Evolutionary conservation across 768 basidiomycete genomes (phyloP), one percentile per base, ranked within the genome.

Genomic region (Pisolithus marmoratus): DNA sequence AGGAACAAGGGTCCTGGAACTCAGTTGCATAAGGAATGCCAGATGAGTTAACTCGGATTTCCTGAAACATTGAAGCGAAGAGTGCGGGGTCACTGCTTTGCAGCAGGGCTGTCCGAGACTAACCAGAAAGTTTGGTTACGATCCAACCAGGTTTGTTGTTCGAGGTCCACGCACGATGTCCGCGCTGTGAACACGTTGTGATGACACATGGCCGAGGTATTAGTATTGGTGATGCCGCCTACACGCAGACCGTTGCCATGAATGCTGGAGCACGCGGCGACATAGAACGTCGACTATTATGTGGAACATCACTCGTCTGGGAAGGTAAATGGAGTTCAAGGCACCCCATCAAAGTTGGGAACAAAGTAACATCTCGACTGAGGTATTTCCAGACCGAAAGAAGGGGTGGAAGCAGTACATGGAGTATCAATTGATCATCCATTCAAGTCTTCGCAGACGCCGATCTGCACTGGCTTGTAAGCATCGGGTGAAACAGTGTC

Each of bases 11-110:
- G 26, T 69, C 57, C 44, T 48, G 59, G 12, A 69, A 69, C 46
- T 67, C 67, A 38, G 52, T 55, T 1, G 69, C 15, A 4, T 67
- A 69, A 1, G 66, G 66, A 2, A 69, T 31, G 6, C 66, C 66
- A 31, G 56, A 67, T 34, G 67, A 38, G 38, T 58, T 63, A 55
- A 69, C 65, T 54, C 58, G 63, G 60, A 67, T 54, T 29, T 66
- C 42, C 23, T 48, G 56, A 8, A 54, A 17, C 63, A 66, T 66
- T 8, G 23, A n/a, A 27, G 24, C 17, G 26, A 14, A 36, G n/a
- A 41, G 19, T 38, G 27, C 17, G 14, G 26, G 22, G 24, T 38
- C 23, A 45, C 43, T 24, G 43, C 43, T 22, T 27, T 49, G 24
- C 38, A 49, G 26, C 22, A 14, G 40, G 26, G 19, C 9, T n/a